Evolutionary conservation across 2,329 filamentous ascomycete species (phyloP).

Genomic region (Aureobasidium sp.): DNA sequence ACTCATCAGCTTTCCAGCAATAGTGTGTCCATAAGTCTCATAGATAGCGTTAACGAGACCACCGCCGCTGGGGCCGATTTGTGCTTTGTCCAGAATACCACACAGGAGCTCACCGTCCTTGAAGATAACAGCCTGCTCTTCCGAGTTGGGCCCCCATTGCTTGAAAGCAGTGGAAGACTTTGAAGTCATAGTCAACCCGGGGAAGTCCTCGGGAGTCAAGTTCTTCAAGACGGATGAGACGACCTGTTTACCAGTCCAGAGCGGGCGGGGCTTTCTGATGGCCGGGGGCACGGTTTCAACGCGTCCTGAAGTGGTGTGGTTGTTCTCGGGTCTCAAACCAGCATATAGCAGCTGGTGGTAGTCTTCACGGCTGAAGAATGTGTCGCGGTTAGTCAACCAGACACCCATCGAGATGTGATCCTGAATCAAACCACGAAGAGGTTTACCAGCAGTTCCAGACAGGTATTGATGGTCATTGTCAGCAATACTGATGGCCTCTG

Average conservation of each 20-base stretch:
- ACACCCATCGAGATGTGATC: conserved; percentile 96
- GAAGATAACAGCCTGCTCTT: conserved; percentile 76
- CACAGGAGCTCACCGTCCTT: conserved; percentile 79
- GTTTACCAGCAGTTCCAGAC: conserved; percentile 86
- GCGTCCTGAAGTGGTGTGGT: conserved; percentile 73
- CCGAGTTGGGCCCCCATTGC: conserved; percentile 63
- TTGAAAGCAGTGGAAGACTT: conserved; percentile 70
- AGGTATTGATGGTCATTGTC: conserved; percentile 98
- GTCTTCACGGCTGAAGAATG: conserved; percentile 76
- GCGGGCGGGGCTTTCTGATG: conserved; percentile 66
- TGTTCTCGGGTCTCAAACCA: conserved; percentile 80
- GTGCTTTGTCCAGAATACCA: conserved; percentile 91
- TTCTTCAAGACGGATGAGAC: conserved; percentile 91
- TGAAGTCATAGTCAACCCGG: conserved; percentile 69
- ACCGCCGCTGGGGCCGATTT: conserved; percentile 79
- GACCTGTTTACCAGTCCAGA: conserved; percentile 96
- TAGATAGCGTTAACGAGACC: conserved; percentile 89
- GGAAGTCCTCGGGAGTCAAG: conserved; percentile 67
- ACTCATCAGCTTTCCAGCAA: conserved; percentile 80
- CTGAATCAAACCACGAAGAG: conserved; percentile 90
- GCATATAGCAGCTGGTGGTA: conserved; percentile 94
- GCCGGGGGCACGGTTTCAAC: conserved; percentile 75
- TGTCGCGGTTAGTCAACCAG: conserved; percentile 81
- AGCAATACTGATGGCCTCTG: conserved; percentile 85
- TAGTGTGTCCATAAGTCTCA: conserved; percentile 81